Evolutionary conservation across 139 green algal species (phyloP).

Genomic region (Coelastrella sp.): DNA sequence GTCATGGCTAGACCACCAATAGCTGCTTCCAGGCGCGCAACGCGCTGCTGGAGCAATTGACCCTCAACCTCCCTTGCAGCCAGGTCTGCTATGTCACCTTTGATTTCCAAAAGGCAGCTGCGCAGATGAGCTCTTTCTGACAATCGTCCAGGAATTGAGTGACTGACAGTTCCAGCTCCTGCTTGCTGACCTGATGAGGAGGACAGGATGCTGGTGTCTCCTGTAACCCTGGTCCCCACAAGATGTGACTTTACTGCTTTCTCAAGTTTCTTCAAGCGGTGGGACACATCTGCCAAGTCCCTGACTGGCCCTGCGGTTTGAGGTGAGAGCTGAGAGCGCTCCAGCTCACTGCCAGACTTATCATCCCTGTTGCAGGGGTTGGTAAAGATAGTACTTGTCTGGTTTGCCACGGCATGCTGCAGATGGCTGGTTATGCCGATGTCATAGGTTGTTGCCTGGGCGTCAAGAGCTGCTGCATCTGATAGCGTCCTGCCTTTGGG

Average conservation of each 20-base stretch:
- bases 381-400: background rate
- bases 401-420: too few species aligned
- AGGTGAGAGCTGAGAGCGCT: background rate
- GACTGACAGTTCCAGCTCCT: background rate
- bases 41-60: slow-evolving; percentile 32
- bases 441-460: too few species aligned
- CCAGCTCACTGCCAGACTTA: too few species aligned
- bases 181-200: slow-evolving; percentile 11
- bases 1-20: background rate
- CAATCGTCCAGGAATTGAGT: background rate
- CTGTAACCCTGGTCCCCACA: background rate
- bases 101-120: slow-evolving; percentile 18
- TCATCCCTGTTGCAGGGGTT: background rate
- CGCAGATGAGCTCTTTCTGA: slow-evolving; percentile 17
- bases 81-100: slow-evolving; percentile 22
- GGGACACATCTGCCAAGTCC: slow-evolving; percentile 16
- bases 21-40: slow-evolving; percentile 13
- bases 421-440: too few species aligned
- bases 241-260: slow-evolving; percentile 30
- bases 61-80: slow-evolving; percentile 30
- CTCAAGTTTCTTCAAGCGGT: slow-evolving; percentile 34
- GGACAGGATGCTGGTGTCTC: slow-evolving; percentile 24
- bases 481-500: too few species aligned
- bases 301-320: background rate
- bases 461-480: too few species aligned